These are phyloP conservation scores for Cercospora sp. DNA, from an alignment of 2,329 filamentous ascomycete genomes.

Conservation along the genomic window DNA sequence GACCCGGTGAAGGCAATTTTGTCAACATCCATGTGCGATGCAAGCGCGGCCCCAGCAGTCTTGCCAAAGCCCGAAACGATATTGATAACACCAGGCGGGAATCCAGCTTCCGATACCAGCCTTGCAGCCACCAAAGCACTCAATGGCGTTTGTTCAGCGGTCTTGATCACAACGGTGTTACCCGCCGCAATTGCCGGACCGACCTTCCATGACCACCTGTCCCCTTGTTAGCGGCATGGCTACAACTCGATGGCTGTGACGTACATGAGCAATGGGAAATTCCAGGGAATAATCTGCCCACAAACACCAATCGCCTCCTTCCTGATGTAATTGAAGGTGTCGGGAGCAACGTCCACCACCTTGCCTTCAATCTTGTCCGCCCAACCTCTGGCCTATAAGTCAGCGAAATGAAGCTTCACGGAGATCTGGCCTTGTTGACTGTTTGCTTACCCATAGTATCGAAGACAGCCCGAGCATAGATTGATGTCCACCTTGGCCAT, in stretches of 20 bases:
- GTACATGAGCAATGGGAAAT: conserved; percentile 31
- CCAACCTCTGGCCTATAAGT: conserved; percentile 60
- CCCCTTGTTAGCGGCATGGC: neutral
- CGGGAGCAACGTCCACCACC: conserved; percentile 74
- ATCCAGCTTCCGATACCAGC: conserved; percentile 72
- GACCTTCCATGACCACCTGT: conserved; percentile 66
- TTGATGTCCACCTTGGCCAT: conserved; percentile 75
- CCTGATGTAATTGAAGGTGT: conserved; percentile 81
- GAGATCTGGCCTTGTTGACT: neutral
- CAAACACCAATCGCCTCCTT: conserved; percentile 69
- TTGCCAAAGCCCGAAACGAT: conserved; percentile 76
- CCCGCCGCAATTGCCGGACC: conserved; percentile 71
- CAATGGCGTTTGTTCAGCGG: conserved; percentile 74
- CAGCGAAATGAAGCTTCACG: neutral
- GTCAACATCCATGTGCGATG: conserved; percentile 76
- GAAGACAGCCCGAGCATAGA: conserved; percentile 67
- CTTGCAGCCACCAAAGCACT: conserved; percentile 65
- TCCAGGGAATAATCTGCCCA: conserved; percentile 75
- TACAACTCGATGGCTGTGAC: neutral
- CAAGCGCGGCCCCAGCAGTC: conserved; percentile 73
- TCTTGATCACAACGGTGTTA: conserved; percentile 73
- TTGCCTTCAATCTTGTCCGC: conserved; percentile 90
- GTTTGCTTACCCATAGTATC: conserved; percentile 65
- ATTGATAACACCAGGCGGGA: conserved; percentile 71
- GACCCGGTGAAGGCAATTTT: conserved; percentile 83